These are phyloP conservation scores for Ogataea ramenticola DNA, from an alignment of 805 yeast genomes.

Conservation along the genomic window DNA sequence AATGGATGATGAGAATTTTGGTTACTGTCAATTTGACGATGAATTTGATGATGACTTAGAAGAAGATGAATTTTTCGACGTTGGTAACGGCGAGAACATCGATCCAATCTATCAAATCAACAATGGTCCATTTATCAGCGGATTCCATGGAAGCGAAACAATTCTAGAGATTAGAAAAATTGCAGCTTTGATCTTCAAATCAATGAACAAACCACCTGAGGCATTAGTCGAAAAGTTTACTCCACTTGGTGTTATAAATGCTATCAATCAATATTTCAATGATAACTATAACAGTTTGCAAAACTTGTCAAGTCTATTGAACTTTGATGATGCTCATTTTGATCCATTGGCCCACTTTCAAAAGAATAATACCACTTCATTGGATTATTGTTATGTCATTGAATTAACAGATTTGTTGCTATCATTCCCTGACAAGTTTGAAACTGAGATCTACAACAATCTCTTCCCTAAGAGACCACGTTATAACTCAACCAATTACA, in stretches of 20 bases:
- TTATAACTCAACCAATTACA: neutral
- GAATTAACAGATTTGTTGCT: slow-evolving; percentile 1
- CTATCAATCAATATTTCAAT: slow-evolving; percentile 25
- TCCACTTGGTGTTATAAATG: slow-evolving; percentile 46
- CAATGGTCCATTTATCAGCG: slow-evolving; percentile 41
- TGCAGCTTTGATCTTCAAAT: slow-evolving; percentile 35
- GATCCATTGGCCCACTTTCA: neutral
- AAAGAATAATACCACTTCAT: neutral
- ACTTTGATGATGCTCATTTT: neutral
- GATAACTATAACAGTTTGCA: slow-evolving; percentile 9
- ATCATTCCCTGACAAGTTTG: neutral
- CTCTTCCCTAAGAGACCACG: neutral
- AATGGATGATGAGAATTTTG: slow-evolving; percentile 10
- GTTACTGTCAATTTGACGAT: neutral
- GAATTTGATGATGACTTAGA: slow-evolving; percentile 9
- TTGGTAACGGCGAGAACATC: slow-evolving; percentile 19
- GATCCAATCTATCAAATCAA: slow-evolving; percentile 33
- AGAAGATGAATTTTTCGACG: slow-evolving; percentile 7
- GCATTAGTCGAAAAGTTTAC: slow-evolving; percentile 45
- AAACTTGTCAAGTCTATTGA: neutral
- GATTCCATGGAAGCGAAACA: slow-evolving; percentile 35
- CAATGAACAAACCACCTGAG: slow-evolving; percentile 40
- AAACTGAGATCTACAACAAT: neutral
- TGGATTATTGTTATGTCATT: neutral
- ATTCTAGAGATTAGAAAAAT: slow-evolving; percentile 33